These are phyloP conservation scores for Dactylis glomerata DNA, from an alignment of 176 grass and related monocot genomes.

Conservation along the genomic window DNA sequence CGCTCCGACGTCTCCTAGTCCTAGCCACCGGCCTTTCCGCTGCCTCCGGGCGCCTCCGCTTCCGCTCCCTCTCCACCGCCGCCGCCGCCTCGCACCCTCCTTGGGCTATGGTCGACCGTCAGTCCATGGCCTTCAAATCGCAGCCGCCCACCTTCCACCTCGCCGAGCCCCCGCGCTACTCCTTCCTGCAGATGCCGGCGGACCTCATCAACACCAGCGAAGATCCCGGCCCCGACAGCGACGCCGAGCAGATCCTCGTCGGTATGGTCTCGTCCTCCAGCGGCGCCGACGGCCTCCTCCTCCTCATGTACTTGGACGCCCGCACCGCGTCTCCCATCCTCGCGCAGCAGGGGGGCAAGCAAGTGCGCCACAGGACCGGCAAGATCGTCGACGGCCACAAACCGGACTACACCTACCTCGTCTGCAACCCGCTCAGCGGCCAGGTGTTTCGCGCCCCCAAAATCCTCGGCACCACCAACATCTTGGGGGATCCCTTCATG, in stretches of 20 bases:
- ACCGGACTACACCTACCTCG: slow-evolving; percentile 1
- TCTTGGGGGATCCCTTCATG: not conserved
- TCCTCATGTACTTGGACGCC: not conserved
- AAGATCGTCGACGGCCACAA: not conserved
- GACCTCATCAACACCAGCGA: not conserved
- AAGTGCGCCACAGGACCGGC: not conserved
- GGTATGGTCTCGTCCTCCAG: not conserved
- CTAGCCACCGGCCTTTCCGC: not conserved
- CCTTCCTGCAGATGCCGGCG: not conserved
- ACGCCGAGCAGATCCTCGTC: not conserved
- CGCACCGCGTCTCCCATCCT: not conserved
- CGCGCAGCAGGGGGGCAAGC: not conserved
- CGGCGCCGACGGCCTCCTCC: not conserved
- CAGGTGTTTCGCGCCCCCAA: slow-evolving; percentile 1
- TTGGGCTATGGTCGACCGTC: not conserved
- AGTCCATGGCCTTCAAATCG: not conserved
- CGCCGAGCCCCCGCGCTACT: not conserved
- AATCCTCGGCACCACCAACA: not conserved
- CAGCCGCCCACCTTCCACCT: not conserved
- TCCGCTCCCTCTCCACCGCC: not conserved
- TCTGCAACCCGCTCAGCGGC: slow-evolving; percentile 21
- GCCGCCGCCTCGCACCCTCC: not conserved
- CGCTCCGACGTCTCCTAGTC: not conserved
- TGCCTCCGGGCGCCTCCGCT: not conserved
- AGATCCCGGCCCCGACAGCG: not conserved